Base-by-base conservation (phyloP, 768 basidiomycete species). In the Calvatia gigantea region DNA sequence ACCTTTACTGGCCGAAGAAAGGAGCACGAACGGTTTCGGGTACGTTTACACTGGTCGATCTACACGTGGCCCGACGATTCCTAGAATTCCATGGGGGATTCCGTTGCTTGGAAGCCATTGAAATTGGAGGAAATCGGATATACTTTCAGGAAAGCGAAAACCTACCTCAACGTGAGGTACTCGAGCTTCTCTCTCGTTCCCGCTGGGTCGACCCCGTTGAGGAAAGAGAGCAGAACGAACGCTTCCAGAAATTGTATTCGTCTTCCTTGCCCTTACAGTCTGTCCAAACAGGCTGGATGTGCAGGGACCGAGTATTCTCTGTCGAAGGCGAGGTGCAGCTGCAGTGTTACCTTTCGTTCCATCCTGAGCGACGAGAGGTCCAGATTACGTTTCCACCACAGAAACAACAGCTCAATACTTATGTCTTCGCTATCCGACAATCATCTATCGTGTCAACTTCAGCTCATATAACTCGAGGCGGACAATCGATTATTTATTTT, bases 251-350 rank as follows among this genome's bases (percentile, higher is more conserved):
- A 23, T 66, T 80, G 6, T 59, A 61, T 25, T 38, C 60, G 2
- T 58, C 60, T n/a, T 31, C 27, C 11, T 65, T 80, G 23, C 52
- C 59, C 6, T 60, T 83, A 39, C 58, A 56, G 2, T 61, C 64
- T 2, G 56, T 86, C 23, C 83, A 85, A 60, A 83, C 83, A 60
- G 80, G 82, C 12, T 83, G 82, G 83, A 70, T 75, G 61, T 85
- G 83, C 57, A 73, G 82, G 23, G 82, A 84, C 59, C 64, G 70
- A 4, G 70, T 74, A 2, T 78, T 81, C 58, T 87, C 85, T 7
- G 64, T 79, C 32, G 84, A 87, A 65, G 46, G 54, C 6, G 54
- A 55, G 48, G 25, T n/a, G 65, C 32, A 38, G 31, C 21, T 28
- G 17, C 35, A 39, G 68, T 71, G 21, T 21, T 37, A 15, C 58